Base-by-base conservation (phyloP, 169 alveolate genomes). In the Theileria orientalis region DNA sequence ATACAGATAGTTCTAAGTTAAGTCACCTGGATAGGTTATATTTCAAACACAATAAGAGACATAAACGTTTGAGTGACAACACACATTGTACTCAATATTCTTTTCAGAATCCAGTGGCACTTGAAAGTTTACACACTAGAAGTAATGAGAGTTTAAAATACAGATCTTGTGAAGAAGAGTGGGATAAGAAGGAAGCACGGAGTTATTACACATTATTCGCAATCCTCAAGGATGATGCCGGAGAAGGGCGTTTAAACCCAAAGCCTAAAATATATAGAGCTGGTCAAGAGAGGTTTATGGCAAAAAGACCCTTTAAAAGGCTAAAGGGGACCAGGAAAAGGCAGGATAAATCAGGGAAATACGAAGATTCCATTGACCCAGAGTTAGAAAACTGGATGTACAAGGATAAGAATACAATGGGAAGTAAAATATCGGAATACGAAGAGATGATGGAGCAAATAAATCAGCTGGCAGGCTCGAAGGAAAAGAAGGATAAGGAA, bases 371-470 rank as follows among this genome's bases (percentile, higher is more conserved):
- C n/a, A n/a, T n/a, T n/a, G 44, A 37, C 9, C 44, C 44, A 37
- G 44, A 37, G 9, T n/a, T n/a, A n/a, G 5, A 5, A 37, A 19
- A 56, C 8, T 56, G 66, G 66, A 56, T 13, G 46, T 56, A n/a
- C 37, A 56, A 32, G 21, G 66, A 30, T 23, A 56, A 56, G 21
- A 32, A 56, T 3, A 56, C 14, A 30, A 56, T 56, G 37, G 42
- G 16, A 9, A 32, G 21, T 30, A 23, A 56, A 0, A 56, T 74
- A 9, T 35, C 37, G 46, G 21, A 30, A 11, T 74, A 74, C 37
- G 76, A 74, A n/a, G 56, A 40, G 11, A 69, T 74, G 0, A 59
- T 61, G 60, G 5, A 78, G 0, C 54, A 69, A 25, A 62, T 74
- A 32, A 60, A 74, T 27, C 23, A 29, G 21, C 57, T 54, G 74